Evolutionary conservation across 495 filamentous ascomycete species (phyloP).

Genomic region (Podospora pseudocomata): DNA sequence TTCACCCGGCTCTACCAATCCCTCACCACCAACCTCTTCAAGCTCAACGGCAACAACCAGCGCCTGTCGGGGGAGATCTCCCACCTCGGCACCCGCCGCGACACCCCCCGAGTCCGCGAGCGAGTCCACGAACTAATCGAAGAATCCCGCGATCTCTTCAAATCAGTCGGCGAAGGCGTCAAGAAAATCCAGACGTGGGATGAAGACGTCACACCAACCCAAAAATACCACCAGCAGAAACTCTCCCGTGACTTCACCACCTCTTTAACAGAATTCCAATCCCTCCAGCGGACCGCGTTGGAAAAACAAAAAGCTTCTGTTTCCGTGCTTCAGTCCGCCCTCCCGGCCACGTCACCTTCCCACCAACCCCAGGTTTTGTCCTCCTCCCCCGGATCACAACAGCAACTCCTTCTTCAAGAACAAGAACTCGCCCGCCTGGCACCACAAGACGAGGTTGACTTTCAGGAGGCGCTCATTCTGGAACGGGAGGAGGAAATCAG

Average conservation of each 20-base stretch:
- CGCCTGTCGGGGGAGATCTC: slow-evolving; percentile 74
- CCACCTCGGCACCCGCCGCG: slow-evolving; percentile 81
- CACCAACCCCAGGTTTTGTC: slow-evolving; percentile 17
- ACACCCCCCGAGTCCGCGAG: slow-evolving; percentile 87
- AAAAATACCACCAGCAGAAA: slow-evolving; percentile 88
- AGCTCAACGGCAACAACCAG: slow-evolving; percentile 79
- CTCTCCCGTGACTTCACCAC: slow-evolving; percentile 87
- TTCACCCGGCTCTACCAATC: slow-evolving; percentile 77
- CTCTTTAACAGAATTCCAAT: slow-evolving; percentile 84
- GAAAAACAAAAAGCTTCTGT: slow-evolving; percentile 90
- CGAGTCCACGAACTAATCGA: slow-evolving; percentile 81
- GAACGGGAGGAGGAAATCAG: slow-evolving; percentile 95
- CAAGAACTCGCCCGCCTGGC: slow-evolving; percentile 78
- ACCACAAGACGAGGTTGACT: slow-evolving; percentile 92
- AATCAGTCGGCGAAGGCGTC: slow-evolving; percentile 85
- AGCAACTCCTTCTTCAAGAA: slow-evolving; percentile 52
- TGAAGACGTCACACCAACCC: slow-evolving; percentile 78
- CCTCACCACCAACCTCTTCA: slow-evolving; percentile 81
- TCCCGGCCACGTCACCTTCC: slow-evolving; percentile 31
- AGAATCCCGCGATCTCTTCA: slow-evolving; percentile 81
- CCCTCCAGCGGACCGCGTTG: slow-evolving; percentile 77
- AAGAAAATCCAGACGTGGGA: slow-evolving; percentile 91
- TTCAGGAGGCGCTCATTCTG: slow-evolving; percentile 91
- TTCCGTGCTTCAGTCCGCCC: slow-evolving; percentile 68
- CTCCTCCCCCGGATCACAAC: slow-evolving; percentile 23